Evolutionary conservation across 202 grass and related monocot genomes (phyloP).

Genomic region (Eragrostis tef): DNA sequence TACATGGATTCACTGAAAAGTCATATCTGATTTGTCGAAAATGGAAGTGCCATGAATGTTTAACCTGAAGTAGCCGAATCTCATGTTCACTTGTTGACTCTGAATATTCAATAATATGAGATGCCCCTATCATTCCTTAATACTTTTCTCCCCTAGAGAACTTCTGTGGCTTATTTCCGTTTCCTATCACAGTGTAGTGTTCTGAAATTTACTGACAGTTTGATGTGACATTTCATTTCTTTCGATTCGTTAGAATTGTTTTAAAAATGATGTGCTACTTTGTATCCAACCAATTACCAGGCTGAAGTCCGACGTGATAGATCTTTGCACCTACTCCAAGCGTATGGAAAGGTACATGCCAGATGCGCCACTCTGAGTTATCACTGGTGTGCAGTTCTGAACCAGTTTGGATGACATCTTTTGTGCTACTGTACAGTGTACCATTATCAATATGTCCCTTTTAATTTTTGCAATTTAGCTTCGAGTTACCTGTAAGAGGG

Average conservation of each 20-base stretch:
- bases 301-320: constrained; percentile 95
- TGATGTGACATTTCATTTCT: neutral
- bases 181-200: neutral
- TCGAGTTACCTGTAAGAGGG: neutral
- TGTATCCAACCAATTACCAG: constrained; percentile 48
- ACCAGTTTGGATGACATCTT: neutral
- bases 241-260: neutral
- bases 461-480: constrained; percentile 15
- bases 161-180: neutral
- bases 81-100: neutral
- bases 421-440: constrained; percentile 13
- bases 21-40: neutral
- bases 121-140: neutral
- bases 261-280: constrained; percentile 40
- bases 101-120: neutral
- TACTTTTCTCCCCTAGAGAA: neutral
- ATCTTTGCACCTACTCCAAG: constrained; percentile 82
- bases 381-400: no score
- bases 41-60: neutral
- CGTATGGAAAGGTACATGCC: constrained; percentile 85
- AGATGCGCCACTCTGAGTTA: constrained; percentile 1
- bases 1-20: neutral
- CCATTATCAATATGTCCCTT: neutral
- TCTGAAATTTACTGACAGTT: neutral
- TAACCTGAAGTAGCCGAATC: neutral